phyloP scores from a whole-genome alignment of 1,139 yeast genomes.

The Hyphopichia buzzinii region DNA sequence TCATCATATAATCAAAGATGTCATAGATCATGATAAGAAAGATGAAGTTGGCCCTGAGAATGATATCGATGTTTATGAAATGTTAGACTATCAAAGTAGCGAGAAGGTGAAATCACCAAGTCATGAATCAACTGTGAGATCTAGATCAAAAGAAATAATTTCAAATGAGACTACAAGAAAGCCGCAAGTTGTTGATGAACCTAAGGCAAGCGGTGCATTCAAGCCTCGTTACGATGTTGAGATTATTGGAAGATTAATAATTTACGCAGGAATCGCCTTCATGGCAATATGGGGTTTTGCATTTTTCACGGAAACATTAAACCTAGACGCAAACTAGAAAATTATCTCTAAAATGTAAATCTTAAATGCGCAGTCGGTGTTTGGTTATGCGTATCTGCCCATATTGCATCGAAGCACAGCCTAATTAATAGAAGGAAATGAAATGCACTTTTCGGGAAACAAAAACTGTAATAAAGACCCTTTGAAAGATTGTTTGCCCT shows the following conservation, averaged over 20 bases:
- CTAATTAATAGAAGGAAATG: no score
- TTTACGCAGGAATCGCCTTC: slow-evolving; percentile 70
- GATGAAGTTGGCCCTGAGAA: slow-evolving; percentile 39
- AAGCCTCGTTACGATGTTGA: slow-evolving; percentile 67
- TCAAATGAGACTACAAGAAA: slow-evolving; percentile 7
- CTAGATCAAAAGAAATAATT: not conserved
- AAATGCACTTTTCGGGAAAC: no score
- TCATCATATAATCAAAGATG: slow-evolving; percentile 29
- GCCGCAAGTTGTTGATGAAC: not conserved
- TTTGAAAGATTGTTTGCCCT: no score
- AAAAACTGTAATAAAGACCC: no score
- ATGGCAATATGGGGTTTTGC: slow-evolving; percentile 48
- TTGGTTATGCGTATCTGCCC: no score
- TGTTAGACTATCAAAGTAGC: slow-evolving; percentile 30
- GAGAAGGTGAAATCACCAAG: not conserved
- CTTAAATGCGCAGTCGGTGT: no score
- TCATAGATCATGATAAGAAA: slow-evolving; percentile 22
- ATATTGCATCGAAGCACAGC: no score
- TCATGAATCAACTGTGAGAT: slow-evolving; percentile 3
- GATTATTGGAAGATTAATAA: slow-evolving; percentile 66
- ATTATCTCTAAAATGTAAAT: no score
- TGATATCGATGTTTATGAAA: slow-evolving; percentile 45
- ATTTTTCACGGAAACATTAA: slow-evolving; percentile 12
- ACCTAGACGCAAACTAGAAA: not conserved
- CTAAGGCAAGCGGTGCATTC: slow-evolving; percentile 38